These are phyloP conservation scores for Gynandropsis gynandra DNA, from an alignment of 345 rosid genomes.

Conservation along the genomic window DNA sequence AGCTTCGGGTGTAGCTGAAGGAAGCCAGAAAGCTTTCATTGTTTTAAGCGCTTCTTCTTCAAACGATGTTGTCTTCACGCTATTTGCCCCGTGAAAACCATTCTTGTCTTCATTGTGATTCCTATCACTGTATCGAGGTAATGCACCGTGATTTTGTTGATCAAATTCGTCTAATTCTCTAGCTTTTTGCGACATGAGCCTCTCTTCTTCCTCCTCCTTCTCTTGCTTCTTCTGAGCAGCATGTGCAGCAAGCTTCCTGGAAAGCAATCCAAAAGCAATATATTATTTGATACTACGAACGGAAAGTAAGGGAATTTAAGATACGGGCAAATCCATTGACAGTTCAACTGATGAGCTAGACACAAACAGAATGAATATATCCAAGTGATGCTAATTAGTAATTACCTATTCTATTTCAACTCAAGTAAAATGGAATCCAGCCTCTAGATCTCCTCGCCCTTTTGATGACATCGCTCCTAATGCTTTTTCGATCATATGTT, in stretches of 20 bases:
- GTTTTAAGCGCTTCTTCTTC: conserved; percentile 96
- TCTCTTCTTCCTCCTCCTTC: conserved; percentile 83
- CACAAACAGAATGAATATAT: no score
- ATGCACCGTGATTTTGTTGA: conserved; percentile 93
- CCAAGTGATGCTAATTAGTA: no score
- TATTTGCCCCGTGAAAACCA: conserved; percentile 92
- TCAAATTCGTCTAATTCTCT: conserved; percentile 88
- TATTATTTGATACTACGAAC: no score
- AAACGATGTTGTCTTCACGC: conserved; percentile 81
- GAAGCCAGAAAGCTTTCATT: conserved; percentile 98
- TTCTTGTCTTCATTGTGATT: conserved; percentile 61
- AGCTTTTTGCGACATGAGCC: conserved; percentile 53
- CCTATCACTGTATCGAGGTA: conserved; percentile 73
- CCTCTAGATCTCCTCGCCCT: no score
- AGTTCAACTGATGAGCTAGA: no score
- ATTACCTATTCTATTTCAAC: no score
- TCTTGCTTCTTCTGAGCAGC: conserved; percentile 64
- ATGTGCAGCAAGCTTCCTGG: conserved; percentile 72
- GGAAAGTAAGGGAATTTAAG: no score
- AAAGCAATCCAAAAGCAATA: conserved; percentile 3
- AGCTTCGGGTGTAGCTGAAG: conserved; percentile 98
- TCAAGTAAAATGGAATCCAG: no score
- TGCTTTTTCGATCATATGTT: no score
- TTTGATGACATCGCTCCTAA: no score
- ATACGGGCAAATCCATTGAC: no score